phyloP scores from a whole-genome alignment of 441 rosid species.

The Biscutella auriculata region DNA sequence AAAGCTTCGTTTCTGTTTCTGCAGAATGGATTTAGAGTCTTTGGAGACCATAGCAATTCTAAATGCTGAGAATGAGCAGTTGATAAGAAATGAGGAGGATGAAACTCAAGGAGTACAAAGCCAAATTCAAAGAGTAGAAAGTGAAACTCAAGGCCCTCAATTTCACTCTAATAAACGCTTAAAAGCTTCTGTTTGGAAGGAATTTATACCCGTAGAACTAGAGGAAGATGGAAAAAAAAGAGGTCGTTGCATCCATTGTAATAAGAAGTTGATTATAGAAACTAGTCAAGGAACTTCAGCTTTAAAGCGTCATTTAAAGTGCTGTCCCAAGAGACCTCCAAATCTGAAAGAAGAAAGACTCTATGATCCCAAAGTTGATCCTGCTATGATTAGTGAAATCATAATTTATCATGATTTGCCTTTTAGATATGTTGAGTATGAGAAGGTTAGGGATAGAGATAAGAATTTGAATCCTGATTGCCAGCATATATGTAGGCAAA shows the following conservation, averaged over 20 bases:
- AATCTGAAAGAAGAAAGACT: neutral
- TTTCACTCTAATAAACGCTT: too few species aligned
- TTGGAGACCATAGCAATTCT: too few species aligned
- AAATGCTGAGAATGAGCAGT: too few species aligned
- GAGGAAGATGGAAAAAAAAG: neutral
- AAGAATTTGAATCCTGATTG: neutral
- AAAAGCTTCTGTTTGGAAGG: too few species aligned
- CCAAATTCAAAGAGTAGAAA: too few species aligned
- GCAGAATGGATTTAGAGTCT: too few species aligned
- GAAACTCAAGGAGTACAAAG: too few species aligned
- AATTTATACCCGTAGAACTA: too few species aligned
- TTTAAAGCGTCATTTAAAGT: neutral
- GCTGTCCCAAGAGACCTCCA: neutral
- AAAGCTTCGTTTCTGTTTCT: too few species aligned
- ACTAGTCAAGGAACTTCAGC: neutral
- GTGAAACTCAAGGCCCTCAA: too few species aligned
- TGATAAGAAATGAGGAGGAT: too few species aligned
- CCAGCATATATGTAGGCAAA: too few species aligned
- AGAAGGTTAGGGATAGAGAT: neutral
- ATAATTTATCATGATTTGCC: neutral
- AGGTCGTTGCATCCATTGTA: neutral
- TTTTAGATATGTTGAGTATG: neutral
- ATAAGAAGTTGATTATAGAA: neutral
- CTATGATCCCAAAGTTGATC: neutral
- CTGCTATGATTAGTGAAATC: neutral